Percentiles rank a stretch among this genome's conserved stretches.
These are phyloP conservation scores for Pichia manshurica DNA, from an alignment of 805 yeast genomes.

Conservation along the genomic window DNA sequence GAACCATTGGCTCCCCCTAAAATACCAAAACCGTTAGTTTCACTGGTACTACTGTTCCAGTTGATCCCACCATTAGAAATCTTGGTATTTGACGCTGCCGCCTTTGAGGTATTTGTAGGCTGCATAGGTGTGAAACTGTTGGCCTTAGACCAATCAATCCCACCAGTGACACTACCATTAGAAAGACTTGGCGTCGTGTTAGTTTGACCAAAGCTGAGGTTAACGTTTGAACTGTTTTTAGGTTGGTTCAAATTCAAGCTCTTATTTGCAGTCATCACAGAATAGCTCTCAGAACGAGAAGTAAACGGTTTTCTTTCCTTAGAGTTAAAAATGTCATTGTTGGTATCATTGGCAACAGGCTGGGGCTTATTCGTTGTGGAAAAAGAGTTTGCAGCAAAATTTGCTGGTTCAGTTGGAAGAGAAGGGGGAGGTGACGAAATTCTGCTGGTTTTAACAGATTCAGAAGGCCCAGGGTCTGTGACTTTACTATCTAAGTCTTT, in stretches of 20 bases:
- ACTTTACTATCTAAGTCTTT: conserved; percentile 6
- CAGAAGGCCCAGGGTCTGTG: background rate
- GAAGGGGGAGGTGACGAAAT: background rate
- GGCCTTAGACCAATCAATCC: conserved; percentile 12
- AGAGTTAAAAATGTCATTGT: background rate
- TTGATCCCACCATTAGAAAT: background rate
- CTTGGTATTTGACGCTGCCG: background rate
- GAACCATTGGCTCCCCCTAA: background rate
- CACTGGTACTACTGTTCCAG: background rate
- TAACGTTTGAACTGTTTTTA: background rate
- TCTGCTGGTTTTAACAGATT: background rate
- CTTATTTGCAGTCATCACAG: conserved; percentile 4
- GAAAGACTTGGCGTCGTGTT: no score
- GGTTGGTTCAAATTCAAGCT: background rate
- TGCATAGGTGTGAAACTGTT: conserved; percentile 9
- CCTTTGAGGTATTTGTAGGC: conserved; percentile 4
- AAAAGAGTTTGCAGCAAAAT: background rate
- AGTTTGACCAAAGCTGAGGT: conserved; percentile 6
- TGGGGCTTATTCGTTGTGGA: background rate
- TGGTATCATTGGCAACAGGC: background rate
- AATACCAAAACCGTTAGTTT: background rate
- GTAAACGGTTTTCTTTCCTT: background rate
- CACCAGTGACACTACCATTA: no score
- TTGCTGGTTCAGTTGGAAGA: background rate
- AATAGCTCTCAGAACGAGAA: background rate